Conservation (phyloP, 2,329 filamentous ascomycete species). For the Colletotrichum sidae region DNA sequence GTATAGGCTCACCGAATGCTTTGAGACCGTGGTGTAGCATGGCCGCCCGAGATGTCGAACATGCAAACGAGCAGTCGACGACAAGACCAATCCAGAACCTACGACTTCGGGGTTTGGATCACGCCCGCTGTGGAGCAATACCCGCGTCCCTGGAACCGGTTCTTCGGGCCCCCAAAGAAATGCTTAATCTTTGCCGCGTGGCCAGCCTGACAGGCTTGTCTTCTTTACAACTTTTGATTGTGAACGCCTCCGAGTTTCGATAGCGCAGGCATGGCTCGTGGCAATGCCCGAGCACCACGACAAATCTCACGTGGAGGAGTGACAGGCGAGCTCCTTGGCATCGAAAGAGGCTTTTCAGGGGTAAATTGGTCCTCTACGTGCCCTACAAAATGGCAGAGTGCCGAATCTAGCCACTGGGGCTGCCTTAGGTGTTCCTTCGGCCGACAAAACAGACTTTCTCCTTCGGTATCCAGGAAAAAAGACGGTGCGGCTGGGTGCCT, state of each 20-base stretch:
- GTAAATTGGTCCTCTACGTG: conserved; percentile 1
- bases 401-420: neutral
- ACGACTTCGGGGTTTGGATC: neutral
- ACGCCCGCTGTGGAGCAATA: neutral
- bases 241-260: conserved; percentile 16
- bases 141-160: conserved; percentile 11
- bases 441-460: neutral
- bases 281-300: conserved; percentile 22
- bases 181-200: conserved; percentile 2
- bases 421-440: neutral
- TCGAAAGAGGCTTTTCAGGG: conserved; percentile 24
- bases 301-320: conserved; percentile 3
- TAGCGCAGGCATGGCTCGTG: conserved; percentile 16
- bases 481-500: too few relatives aligned
- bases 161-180: neutral
- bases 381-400: neutral
- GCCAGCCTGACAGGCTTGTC: conserved; percentile 1
- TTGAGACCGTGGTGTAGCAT: too few relatives aligned
- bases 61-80: too few relatives aligned
- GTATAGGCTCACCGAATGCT: too few relatives aligned
- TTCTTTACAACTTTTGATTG: conserved; percentile 4
- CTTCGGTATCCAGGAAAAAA: too few relatives aligned
- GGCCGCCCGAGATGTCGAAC: too few relatives aligned
- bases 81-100: too few relatives aligned
- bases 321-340: conserved; percentile 27